Evolutionary conservation across 306 rosid genomes (phyloP).

Genomic region (Cicer yamashitae): DNA sequence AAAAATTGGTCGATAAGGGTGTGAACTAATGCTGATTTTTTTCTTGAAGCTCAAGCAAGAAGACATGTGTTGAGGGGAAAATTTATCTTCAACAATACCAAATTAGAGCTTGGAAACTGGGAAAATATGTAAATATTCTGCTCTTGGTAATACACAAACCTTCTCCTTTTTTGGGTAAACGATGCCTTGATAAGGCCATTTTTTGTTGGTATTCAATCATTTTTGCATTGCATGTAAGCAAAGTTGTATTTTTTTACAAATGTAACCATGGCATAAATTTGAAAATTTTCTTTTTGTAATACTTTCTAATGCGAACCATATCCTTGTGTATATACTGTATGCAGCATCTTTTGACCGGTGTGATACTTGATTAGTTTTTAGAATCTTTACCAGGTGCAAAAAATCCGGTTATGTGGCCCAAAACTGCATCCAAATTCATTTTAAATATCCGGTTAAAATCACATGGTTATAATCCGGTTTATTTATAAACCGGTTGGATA

Average conservation of each 20-base stretch:
- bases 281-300: neutral
- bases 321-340: neutral
- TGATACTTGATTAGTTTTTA: neutral
- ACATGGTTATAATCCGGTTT: too few relatives aligned
- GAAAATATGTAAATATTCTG: constrained; percentile 3
- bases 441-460: too few relatives aligned
- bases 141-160: constrained; percentile 12
- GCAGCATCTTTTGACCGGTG: neutral
- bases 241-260: neutral
- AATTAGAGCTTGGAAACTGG: constrained; percentile 12
- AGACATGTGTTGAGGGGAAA: neutral
- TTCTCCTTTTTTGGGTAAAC: neutral
- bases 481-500: too few relatives aligned
- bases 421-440: too few relatives aligned
- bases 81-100: constrained; percentile 24
- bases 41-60: constrained; percentile 11
- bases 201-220: neutral
- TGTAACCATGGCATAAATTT: neutral
- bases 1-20: constrained; percentile 5
- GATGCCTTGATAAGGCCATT: constrained; percentile 9
- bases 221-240: neutral
- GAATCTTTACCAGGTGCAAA: too few relatives aligned
- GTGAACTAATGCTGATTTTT: constrained; percentile 17
- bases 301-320: neutral
- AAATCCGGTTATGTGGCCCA: too few relatives aligned